Evolutionary conservation across 371 early-diverging fungal species (phyloP).

Genomic region (Entomophthora muscae): DNA sequence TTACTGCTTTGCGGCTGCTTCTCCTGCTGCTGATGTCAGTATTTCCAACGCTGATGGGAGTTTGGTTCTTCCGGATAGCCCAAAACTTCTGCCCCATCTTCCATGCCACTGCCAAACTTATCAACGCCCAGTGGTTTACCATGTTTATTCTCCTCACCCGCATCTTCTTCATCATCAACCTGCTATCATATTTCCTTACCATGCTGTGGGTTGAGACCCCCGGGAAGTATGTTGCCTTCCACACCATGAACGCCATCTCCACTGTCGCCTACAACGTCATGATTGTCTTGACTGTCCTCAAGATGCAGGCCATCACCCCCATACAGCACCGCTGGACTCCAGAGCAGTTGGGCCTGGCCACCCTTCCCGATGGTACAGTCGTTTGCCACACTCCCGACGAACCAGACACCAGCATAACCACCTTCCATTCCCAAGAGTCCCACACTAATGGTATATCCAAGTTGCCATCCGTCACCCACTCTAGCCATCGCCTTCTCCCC

Average conservation of each 20-base stretch:
- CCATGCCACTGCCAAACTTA: slow-evolving; percentile 7
- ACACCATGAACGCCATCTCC: background rate
- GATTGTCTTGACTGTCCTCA: background rate
- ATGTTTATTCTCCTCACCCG: slow-evolving; percentile 13
- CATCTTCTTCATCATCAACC: background rate
- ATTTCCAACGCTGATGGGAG: background rate
- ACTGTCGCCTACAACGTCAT: background rate
- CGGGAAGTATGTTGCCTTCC: background rate
- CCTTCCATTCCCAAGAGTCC: no score
- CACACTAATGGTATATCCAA: no score
- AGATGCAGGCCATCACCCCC: background rate
- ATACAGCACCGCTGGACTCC: background rate
- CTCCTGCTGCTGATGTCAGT: background rate
- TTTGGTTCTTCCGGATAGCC: background rate
- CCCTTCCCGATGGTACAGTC: background rate
- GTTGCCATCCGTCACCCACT: no score
- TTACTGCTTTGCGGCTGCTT: slow-evolving; percentile 12
- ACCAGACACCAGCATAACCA: no score
- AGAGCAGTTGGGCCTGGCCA: background rate
- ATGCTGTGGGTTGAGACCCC: background rate
- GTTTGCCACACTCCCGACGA: no score
- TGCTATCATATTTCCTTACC: background rate
- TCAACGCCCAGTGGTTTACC: slow-evolving; percentile 17
- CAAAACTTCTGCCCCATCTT: slow-evolving; percentile 4
- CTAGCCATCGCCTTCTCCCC: no score